Percentiles rank a stretch among this genome's conserved stretches.
These are phyloP conservation scores for Exophiala sideris DNA, from an alignment of 2,329 filamentous ascomycete species.

Conservation along the genomic window DNA sequence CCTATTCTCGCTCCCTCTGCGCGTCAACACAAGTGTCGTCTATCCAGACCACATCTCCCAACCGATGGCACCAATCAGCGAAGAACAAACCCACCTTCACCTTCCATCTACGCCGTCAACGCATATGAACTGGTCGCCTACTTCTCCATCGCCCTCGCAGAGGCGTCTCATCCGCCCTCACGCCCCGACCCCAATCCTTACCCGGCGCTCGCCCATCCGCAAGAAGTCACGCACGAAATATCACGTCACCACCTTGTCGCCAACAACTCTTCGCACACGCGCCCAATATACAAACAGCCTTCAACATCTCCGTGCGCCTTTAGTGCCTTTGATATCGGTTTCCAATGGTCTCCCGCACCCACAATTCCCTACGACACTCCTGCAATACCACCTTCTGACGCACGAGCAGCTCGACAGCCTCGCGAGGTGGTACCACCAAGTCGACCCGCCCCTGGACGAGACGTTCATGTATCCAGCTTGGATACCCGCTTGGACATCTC, in stretches of 20 bases:
- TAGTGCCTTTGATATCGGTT: slow-evolving; percentile 38
- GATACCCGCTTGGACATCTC: slow-evolving; percentile 19
- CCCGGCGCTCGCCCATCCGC: slow-evolving; percentile 19
- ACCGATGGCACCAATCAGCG: neutral
- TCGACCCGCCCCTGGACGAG: slow-evolving; percentile 34
- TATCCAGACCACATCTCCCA: neutral
- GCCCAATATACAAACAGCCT: slow-evolving; percentile 22
- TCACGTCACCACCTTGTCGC: slow-evolving; percentile 14
- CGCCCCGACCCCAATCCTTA: slow-evolving; percentile 4
- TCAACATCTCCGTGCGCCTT: slow-evolving; percentile 31
- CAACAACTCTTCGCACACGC: slow-evolving; percentile 2
- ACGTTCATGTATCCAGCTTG: slow-evolving; percentile 36
- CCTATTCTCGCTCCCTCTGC: slow-evolving; percentile 17
- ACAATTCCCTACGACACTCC: slow-evolving; percentile 36
- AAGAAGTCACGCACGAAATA: slow-evolving; percentile 9
- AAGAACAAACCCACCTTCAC: neutral
- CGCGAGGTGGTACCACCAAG: slow-evolving; percentile 42
- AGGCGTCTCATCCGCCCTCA: slow-evolving; percentile 1
- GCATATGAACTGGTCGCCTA: slow-evolving; percentile 8
- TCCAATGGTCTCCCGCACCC: slow-evolving; percentile 37
- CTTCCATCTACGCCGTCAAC: slow-evolving; percentile 1
- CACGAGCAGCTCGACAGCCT: slow-evolving; percentile 40
- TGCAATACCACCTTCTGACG: slow-evolving; percentile 43
- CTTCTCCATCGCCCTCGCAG: neutral
- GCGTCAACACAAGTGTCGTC: slow-evolving; percentile 18